These are phyloP conservation scores for Annulohypoxylon bovei DNA, from an alignment of 495 filamentous ascomycete species.

Conservation along the genomic window DNA sequence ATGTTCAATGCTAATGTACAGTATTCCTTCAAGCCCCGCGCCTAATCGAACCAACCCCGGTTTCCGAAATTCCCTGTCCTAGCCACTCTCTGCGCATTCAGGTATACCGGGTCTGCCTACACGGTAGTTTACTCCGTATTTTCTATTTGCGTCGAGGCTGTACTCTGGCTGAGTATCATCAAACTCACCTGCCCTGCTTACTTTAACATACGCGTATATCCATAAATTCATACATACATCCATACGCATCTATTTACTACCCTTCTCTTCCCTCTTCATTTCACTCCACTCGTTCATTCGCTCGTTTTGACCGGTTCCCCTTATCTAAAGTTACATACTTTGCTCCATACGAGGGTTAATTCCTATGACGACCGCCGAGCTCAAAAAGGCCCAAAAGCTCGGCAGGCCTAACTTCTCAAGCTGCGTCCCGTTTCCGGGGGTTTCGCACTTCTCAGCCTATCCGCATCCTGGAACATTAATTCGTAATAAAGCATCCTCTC, in stretches of 20 bases:
- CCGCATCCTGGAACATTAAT: conserved; percentile 20
- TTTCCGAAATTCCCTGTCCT: conserved; percentile 33
- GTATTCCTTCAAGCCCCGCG: conserved; percentile 34
- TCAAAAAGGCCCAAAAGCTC: conserved; percentile 36
- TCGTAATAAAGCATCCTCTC: conserved; percentile 36
- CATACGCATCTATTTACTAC: conserved; percentile 25
- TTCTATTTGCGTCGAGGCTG: conserved; percentile 42
- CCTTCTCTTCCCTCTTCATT: conserved; percentile 28
- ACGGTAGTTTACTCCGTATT: conserved; percentile 40
- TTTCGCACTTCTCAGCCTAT: conserved; percentile 26
- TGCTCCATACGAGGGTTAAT: conserved; percentile 12
- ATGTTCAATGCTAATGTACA: not conserved
- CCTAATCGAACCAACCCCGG: conserved; percentile 34
- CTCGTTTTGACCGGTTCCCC: conserved; percentile 9
- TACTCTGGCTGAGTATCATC: conserved; percentile 29
- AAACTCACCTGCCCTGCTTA: conserved; percentile 31
- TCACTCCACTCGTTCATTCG: conserved; percentile 22
- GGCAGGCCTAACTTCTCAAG: conserved; percentile 27
- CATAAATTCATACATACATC: conserved; percentile 17
- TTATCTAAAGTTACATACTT: conserved; percentile 20
- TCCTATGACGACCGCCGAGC: conserved; percentile 38
- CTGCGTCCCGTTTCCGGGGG: conserved; percentile 21
- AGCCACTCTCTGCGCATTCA: not conserved
- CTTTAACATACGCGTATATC: conserved; percentile 27
- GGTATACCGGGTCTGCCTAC: not conserved